A percentile compares a stretch with the other conserved stretches of the same genome.
These are phyloP conservation scores for Setomelanomma holmii DNA, from an alignment of 2,329 filamentous ascomycete genomes.

Conservation along the genomic window DNA sequence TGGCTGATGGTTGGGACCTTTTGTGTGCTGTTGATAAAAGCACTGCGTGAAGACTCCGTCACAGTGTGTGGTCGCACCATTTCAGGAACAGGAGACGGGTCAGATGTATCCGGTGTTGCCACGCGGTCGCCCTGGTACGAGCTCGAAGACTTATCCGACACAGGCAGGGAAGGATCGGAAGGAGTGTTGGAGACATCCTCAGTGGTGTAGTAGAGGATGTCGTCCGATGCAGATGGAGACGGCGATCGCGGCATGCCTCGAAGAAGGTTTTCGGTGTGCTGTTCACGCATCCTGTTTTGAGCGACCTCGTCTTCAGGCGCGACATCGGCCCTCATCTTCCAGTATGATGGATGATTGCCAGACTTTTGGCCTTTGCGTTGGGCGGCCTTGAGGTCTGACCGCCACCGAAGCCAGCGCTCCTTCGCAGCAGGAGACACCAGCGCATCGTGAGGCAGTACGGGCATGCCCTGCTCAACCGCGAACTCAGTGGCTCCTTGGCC, in stretches of 20 bases:
- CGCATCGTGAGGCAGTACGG: slow-evolving; percentile 73
- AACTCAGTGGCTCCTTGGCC: slow-evolving; percentile 87
- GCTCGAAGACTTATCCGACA: slow-evolving; percentile 24
- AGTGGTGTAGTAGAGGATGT: slow-evolving; percentile 17
- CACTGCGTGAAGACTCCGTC: slow-evolving; percentile 46
- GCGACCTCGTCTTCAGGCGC: slow-evolving; percentile 38
- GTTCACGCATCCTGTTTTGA: slow-evolving; percentile 43
- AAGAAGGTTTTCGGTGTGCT: slow-evolving; percentile 48
- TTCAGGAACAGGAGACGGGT: slow-evolving; percentile 7
- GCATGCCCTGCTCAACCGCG: slow-evolving; percentile 78
- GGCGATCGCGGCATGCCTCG: slow-evolving; percentile 17
- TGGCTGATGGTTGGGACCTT: slow-evolving; percentile 45
- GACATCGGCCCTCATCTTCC: slow-evolving; percentile 29
- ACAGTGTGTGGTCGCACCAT: slow-evolving; percentile 21
- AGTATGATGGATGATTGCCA: slow-evolving; percentile 34
- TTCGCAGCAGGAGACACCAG: slow-evolving; percentile 81
- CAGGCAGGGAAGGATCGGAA: slow-evolving; percentile 23
- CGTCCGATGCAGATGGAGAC: slow-evolving; percentile 34
- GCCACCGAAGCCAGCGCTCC: slow-evolving; percentile 83
- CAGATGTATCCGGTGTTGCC: slow-evolving; percentile 24
- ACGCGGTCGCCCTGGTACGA: slow-evolving; percentile 25
- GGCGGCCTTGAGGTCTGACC: slow-evolving; percentile 69
- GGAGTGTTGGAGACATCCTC: slow-evolving; percentile 17
- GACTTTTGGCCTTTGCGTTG: slow-evolving; percentile 56
- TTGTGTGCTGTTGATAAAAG: slow-evolving; percentile 54